Conservation (phyloP, 345 rosid species). For the Pugionium dolabratum region DNA sequence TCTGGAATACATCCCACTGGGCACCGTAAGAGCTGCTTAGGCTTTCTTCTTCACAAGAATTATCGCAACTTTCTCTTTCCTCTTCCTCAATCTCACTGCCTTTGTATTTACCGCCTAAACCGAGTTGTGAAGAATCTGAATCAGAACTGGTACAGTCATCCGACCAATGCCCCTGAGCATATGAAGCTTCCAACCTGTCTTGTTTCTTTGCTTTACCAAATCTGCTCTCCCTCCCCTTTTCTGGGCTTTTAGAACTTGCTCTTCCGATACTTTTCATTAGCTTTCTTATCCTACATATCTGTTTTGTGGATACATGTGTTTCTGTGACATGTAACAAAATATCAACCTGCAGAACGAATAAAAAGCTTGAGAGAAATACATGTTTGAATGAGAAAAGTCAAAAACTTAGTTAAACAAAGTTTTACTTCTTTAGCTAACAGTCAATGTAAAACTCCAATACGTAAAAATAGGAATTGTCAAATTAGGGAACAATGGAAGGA, state of each 20-base stretch:
- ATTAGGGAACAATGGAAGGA: conserved; percentile 15
- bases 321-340: conserved; percentile 80
- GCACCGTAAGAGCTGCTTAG: conserved; percentile 62
- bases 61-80: conserved; percentile 36
- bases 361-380: conserved; percentile 22
- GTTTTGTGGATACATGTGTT: conserved; percentile 66
- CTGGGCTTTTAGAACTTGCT: conserved; percentile 19
- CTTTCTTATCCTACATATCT: conserved; percentile 75
- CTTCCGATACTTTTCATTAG: conserved; percentile 49
- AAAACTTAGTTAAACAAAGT: conserved; percentile 1
- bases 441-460: conserved; percentile 8
- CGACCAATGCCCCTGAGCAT: conserved; percentile 42
- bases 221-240: conserved; percentile 14
- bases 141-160: conserved; percentile 52
- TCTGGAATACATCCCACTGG: conserved; percentile 90
- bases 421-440: conserved; percentile 22
- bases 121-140: conserved; percentile 46
- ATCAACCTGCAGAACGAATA: conserved; percentile 64
- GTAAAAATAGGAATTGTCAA: background rate
- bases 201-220: conserved; percentile 21
- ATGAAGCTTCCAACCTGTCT: conserved; percentile 44
- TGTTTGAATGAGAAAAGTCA: background rate
- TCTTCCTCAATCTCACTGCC: conserved; percentile 36
- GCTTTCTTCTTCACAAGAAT: conserved; percentile 39
- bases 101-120: conserved; percentile 28